Evolutionary conservation across 139 green algal genomes (phyloP).

Genomic region (Micromonas commoda): DNA sequence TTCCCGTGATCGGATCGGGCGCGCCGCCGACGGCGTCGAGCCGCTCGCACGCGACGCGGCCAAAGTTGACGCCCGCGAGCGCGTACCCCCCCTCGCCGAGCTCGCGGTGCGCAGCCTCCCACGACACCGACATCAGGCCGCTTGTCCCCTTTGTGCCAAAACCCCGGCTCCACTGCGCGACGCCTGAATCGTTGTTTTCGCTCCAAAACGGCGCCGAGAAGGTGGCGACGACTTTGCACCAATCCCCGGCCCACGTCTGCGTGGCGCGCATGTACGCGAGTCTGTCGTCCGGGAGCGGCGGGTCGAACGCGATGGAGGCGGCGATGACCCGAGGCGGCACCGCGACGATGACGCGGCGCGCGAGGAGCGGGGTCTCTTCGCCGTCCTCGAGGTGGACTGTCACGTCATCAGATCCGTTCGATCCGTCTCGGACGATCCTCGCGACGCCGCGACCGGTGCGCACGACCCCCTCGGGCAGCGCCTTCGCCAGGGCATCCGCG

Average conservation of each 20-base stretch:
- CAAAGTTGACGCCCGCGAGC: constrained; percentile 4
- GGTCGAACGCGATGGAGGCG: background rate
- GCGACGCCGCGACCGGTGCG: background rate
- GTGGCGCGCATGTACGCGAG: background rate
- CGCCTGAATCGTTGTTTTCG: background rate
- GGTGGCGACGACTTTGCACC: constrained; percentile 9
- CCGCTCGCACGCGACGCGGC: background rate
- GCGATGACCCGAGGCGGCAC: background rate
- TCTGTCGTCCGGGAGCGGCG: background rate
- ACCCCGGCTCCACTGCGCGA: background rate
- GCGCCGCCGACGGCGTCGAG: background rate
- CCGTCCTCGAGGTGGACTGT: background rate
- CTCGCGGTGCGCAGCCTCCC: background rate
- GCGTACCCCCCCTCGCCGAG: background rate
- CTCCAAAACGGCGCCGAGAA: constrained; percentile 7
- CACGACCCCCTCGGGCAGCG: background rate
- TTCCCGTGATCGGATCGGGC: background rate
- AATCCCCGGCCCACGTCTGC: constrained; percentile 4
- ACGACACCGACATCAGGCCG: background rate
- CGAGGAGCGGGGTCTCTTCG: background rate
- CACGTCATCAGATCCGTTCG: background rate
- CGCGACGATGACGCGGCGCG: constrained; percentile 7
- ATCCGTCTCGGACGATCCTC: background rate
- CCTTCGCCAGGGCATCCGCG: background rate
- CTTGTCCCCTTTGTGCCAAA: background rate